Evolutionary conservation across 2,329 filamentous ascomycete genomes (phyloP).

Genomic region (Fusarium tanahbumbuense): DNA sequence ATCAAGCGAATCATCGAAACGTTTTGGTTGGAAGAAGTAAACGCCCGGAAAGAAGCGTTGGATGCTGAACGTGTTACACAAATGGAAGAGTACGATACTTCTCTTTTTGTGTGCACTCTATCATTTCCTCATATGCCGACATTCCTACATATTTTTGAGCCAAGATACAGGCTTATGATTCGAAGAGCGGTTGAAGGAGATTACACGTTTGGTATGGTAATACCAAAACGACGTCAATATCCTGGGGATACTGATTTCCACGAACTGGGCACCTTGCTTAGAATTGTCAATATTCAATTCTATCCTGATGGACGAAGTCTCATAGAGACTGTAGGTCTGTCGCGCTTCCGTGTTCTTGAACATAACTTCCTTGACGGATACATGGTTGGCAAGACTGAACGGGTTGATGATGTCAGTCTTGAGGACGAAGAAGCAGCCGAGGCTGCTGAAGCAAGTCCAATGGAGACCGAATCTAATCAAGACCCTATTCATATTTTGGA

Average conservation of each 20-base stretch:
- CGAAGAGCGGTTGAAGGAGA: slow-evolving; percentile 78
- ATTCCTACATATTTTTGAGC: slow-evolving; percentile 91
- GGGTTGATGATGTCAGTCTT: slow-evolving; percentile 83
- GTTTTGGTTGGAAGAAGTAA: slow-evolving; percentile 76
- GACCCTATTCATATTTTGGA: not conserved
- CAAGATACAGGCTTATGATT: slow-evolving; percentile 92
- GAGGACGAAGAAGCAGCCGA: slow-evolving; percentile 84
- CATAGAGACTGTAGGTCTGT: slow-evolving; percentile 80
- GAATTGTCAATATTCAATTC: slow-evolving; percentile 78
- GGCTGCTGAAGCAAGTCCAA: slow-evolving; percentile 65
- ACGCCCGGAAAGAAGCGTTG: slow-evolving; percentile 66
- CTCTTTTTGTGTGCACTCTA: slow-evolving; percentile 85
- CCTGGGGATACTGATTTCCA: slow-evolving; percentile 63
- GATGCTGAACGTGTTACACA: slow-evolving; percentile 68
- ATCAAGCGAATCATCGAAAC: slow-evolving; percentile 72
- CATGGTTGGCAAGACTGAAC: slow-evolving; percentile 77
- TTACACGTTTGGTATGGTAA: slow-evolving; percentile 86
- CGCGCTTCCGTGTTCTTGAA: slow-evolving; percentile 77
- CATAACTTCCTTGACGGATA: slow-evolving; percentile 80
- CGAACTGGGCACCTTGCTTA: slow-evolving; percentile 81
- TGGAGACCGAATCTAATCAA: not conserved
- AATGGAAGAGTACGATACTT: slow-evolving; percentile 68
- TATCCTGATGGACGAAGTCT: slow-evolving; percentile 85
- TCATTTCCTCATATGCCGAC: slow-evolving; percentile 86
- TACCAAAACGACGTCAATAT: slow-evolving; percentile 68